These are phyloP conservation scores for Auxenochlorella protothecoides DNA, from an alignment of 139 green algal species.

Conservation along the genomic window DNA sequence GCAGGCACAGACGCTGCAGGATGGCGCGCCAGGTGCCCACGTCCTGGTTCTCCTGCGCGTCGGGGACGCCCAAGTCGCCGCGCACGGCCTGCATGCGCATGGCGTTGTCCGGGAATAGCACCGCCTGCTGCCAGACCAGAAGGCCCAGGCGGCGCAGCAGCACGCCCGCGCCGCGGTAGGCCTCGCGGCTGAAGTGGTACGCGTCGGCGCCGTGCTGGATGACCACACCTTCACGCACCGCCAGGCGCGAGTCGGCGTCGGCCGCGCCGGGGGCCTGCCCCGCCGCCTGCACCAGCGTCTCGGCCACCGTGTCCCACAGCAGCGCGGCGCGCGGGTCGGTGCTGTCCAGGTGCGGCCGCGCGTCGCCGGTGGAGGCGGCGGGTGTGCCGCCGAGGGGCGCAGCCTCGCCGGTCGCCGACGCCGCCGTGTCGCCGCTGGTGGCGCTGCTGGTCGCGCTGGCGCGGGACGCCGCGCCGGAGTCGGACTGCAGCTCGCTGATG, in stretches of 20 bases:
- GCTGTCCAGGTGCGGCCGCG: background rate
- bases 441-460: background rate
- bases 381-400: background rate
- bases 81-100: constrained; percentile 1
- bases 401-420: background rate
- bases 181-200: constrained; percentile 13
- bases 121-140: constrained; percentile 17
- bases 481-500: background rate
- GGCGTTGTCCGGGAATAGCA: constrained; percentile 13
- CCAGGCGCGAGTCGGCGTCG: no score
- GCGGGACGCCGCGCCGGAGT: background rate
- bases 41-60: constrained; percentile 6
- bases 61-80: background rate
- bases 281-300: background rate
- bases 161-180: constrained; percentile 3
- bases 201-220: constrained; percentile 3
- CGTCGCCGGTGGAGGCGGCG: background rate
- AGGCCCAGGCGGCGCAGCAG: constrained; percentile 14
- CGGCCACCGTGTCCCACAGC: constrained; percentile 11
- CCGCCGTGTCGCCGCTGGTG: background rate
- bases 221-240: background rate
- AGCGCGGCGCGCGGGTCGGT: constrained; percentile 6
- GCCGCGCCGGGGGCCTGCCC: no score
- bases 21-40: constrained; percentile 5
- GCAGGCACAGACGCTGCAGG: constrained; percentile 6